Base-by-base conservation (phyloP, 345 rosid genomes). In the Eucalyptus polybractea region DNA sequence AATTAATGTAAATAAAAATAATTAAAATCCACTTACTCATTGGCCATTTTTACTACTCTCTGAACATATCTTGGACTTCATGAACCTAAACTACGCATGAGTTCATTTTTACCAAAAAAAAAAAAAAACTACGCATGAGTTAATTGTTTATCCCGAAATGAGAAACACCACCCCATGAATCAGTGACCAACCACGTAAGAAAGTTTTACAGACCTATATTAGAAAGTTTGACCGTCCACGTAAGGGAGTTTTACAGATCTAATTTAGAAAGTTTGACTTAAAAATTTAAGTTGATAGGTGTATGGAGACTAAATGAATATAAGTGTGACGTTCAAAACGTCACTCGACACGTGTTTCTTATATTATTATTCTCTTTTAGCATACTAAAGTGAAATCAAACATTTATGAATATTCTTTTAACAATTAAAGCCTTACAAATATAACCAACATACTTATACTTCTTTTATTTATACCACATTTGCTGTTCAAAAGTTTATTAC, bases 331-430 rank as follows among this genome's bases (percentile, higher is more conserved):
- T 53, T 5, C 10, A 53, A 9, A 53, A 53, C 5, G 25, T 53
- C 25, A 53, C 58, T 53, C 5, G 5, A 8, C 58, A 53, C 2
- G 5, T 53, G 25, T 21, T 53, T 21, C 5, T 53, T 53, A 53
- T 53, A 53, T 21, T 53, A 53, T 53, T 53, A 21, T 10, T 0
- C 25, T 53, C 25, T 21, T 53, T 21, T 21, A 53, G 25, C 25
- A 21, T 4, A 21, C 0, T 21, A 0, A 53, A 53, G 25, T 21
- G 0, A 53, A 53, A 53, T 53, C 25, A 53, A 53, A 53, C 0
- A 53, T 53, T 53, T 21, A 53, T 53, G 25, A 53, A 53, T 53
- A 53, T 21, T 53, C 2, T 53, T 53, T 53, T 53, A 21, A 53
- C 10, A 53, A 53, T 53, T 19, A 8, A 53, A 53, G 4, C 10